Base-by-base conservation (phyloP, 352 stramenopile genomes). In the Paralagenidium karlingii region DNA sequence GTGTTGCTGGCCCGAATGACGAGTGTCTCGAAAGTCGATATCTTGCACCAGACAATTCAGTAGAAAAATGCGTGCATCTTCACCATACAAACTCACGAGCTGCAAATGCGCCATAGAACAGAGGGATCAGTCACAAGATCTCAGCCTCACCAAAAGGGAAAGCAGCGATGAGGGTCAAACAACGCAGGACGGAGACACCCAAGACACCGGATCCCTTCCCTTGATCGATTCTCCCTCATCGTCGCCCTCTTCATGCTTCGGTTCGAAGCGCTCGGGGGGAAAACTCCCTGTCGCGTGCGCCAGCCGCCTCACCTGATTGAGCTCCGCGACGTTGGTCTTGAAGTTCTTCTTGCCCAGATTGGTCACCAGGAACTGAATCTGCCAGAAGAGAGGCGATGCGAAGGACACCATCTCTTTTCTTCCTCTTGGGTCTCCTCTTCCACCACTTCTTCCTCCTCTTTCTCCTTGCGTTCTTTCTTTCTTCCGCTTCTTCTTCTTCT, bases 321-420 rank as follows among this genome's bases (percentile, higher is more conserved):
- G 68, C 62, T 96, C 84, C 10, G 82, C 79, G 40, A 95, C 81
- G 40, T 86, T 94, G 32, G 77, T 84, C 64, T 94, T 94, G 60
- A 94, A 93, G 59, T 94, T 94, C 45, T 94, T 94, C 69, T 96
- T 96, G 63, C 59, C 94, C 38, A 96, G 71, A 59, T 92, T 95
- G 24, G 75, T 91, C 24, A 96, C 81, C 41, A 96, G 62, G 55
- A 93, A 94, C 49, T 91, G 85, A 49, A 96, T 96, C 63, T 96
- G 84, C 82, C 80, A 96, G 60, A 95, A 95, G 26, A 95, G 60
- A 47, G 84, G 84, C 57, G 82, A 94, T 50, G 82, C 81, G 55
- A 95, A 94, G 53, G 79, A 90, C 53, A 89, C 75, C 79, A 93
- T 90, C 34, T 26, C 7, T 22, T 40, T 22, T 27, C 15, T 20